phyloP scores from a whole-genome alignment of 2,329 filamentous ascomycete species.

The Fusarium armeniacum region DNA sequence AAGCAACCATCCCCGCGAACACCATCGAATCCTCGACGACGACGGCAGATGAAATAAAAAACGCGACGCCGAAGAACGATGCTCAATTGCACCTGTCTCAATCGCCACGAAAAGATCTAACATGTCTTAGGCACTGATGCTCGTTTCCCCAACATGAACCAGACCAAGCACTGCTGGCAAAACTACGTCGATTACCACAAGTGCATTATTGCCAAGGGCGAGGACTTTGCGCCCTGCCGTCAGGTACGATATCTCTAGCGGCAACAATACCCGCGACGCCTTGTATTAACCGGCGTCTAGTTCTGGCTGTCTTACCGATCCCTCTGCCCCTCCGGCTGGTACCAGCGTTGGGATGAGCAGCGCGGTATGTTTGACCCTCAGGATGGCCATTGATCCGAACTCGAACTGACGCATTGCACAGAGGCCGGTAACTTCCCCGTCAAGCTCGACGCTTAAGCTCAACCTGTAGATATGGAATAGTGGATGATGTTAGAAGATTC shows the following conservation, averaged over 20 bases:
- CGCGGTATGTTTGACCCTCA: slow-evolving; percentile 74
- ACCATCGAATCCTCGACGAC: slow-evolving; percentile 37
- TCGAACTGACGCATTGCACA: slow-evolving; percentile 56
- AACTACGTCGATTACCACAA: slow-evolving; percentile 99
- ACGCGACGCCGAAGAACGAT: slow-evolving; percentile 42
- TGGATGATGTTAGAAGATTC: slow-evolving; percentile 51
- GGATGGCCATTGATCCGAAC: slow-evolving; percentile 10
- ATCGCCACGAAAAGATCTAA: slow-evolving; percentile 37
- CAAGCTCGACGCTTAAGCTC: slow-evolving; percentile 70
- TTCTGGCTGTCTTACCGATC: slow-evolving; percentile 98
- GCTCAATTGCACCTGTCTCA: slow-evolving; percentile 46
- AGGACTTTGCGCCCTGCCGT: slow-evolving; percentile 96
- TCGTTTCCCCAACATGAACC: slow-evolving; percentile 98
- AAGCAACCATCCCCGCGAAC: slow-evolving; percentile 50
- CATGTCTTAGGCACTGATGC: slow-evolving; percentile 86
- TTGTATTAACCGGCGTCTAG: slow-evolving; percentile 62
- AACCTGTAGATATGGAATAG: slow-evolving; percentile 43
- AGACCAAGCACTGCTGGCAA: slow-evolving; percentile 99
- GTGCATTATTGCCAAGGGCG: slow-evolving; percentile 98
- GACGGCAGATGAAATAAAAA: slow-evolving; percentile 32
- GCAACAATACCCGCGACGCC: slow-evolving; percentile 1
- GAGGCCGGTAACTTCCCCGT: slow-evolving; percentile 78
- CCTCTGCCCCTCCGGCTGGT: slow-evolving; percentile 96
- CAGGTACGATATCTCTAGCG: slow-evolving; percentile 72
- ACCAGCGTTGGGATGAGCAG: slow-evolving; percentile 96